phyloP scores from a whole-genome alignment of 441 rosid species.

The Hura crepitans region DNA sequence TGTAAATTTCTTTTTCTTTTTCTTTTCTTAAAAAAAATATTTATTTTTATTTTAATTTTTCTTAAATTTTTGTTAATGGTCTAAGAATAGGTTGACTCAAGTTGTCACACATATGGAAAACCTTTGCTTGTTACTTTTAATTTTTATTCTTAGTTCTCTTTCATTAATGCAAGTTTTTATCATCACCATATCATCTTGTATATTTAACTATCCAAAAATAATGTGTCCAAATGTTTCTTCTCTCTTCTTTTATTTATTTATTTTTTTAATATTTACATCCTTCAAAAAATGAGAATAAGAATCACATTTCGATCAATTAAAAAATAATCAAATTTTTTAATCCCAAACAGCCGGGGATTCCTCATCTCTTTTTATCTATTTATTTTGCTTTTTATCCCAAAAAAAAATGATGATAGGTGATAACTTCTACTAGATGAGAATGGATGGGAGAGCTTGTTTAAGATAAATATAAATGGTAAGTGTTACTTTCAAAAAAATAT shows the following conservation, averaged over 20 bases:
- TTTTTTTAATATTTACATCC: no score
- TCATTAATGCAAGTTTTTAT: constrained; percentile 25
- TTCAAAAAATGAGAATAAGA: no score
- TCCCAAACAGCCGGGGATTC: no score
- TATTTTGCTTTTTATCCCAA: background rate
- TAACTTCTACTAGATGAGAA: background rate
- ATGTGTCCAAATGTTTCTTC: background rate
- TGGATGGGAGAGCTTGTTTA: no score
- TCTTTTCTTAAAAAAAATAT: background rate
- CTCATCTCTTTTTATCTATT: no score
- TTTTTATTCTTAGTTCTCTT: background rate
- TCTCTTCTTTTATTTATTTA: background rate
- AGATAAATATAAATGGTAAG: background rate
- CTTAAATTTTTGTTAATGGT: constrained; percentile 11
- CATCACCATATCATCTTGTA: constrained; percentile 12
- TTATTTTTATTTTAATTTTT: background rate
- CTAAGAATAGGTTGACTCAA: constrained; percentile 26
- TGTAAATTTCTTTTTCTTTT: background rate
- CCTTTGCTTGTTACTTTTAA: background rate
- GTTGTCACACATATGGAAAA: constrained; percentile 31
- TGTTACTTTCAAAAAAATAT: background rate
- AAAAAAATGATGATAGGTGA: background rate
- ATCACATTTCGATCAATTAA: no score
- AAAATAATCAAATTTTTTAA: no score
- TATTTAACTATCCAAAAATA: no score